Evolutionary conservation across 345 rosid species (phyloP), one percentile per base, ranked within the genome.

Genomic region (Salix arbutifolia): DNA sequence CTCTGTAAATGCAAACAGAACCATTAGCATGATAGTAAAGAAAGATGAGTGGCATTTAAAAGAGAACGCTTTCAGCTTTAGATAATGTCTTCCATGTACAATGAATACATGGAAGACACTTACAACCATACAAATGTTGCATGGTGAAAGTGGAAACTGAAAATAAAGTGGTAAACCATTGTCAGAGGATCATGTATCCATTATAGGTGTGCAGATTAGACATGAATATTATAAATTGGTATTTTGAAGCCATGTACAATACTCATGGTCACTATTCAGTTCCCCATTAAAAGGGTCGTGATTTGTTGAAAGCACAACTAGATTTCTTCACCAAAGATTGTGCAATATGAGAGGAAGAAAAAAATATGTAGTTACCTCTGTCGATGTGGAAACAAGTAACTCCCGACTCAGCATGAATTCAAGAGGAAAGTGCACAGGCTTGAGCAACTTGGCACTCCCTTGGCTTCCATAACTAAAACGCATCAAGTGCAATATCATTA

Each of bases 401-500:
- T 88, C 91, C 68, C 97, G 90, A 33, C 84, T 81, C 74, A 96
- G 75, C 68, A 87, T 76, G 82, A 96, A 82, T 61, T 92, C 96
- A 21, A 92, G 96, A 52, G 97, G 98, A 82, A 96, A 96, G 76
- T 58, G 88, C 77, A 96, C 91, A 21, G 92, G 88, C 80, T 96
- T 96, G 74, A 85, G 91, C 84, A 96, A 69, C 86, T 96, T 96
- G 40, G 98, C 85, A 84, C 98, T 93, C 78, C 99, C 98, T 82
- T 88, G 92, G 82, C 84, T 91, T 83, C 95, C 99, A 74, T 93
- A 96, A 79, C 91, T 84, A 83, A 96, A 96, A 16, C 99, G 97
- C 96, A 85, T 93, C 40, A 96, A 84, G 80, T 96, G 99, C 87
- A 96, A 84, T 80, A 96, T 92, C 94, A 96, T 84, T 81, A 96